Base-by-base conservation (phyloP, 441 rosid species). In the Bruguiera hainesii region DNA sequence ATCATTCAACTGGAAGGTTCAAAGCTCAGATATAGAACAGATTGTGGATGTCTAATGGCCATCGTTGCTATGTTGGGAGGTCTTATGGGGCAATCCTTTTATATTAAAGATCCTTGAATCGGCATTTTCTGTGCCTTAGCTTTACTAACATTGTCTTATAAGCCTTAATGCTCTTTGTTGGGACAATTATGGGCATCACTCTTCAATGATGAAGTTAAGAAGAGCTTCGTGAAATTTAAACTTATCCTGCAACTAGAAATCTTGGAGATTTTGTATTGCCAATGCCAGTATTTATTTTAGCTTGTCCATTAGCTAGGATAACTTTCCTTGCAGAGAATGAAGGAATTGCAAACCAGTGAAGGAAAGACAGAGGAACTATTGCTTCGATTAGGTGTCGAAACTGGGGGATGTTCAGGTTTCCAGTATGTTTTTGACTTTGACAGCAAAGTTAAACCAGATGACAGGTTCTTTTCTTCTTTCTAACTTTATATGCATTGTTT, bases 381-480 rank as follows among this genome's bases (percentile, higher is more conserved):
- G 88, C 96, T 92, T 67, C 98, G 99, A 0, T 79, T 95, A 81
- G 89, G 98, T 56, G 96, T 95, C 49, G 98, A 95, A 71, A 88
- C 96, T 6, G 99, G 99, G 64, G 99, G 99, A 4, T 95, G 99
- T 83, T 95, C 97, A 25, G 99, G 99, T 50, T 95, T 92, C 76
- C 98, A 89, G 68, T 95, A 95, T 69, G 87, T 85, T 33, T 95
- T 95, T 49, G 83, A 90, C 78, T 81, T 95, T 81, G 99, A 90
- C 69, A 73, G 60, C 65, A 87, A 68, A 66, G 80, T 84, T 69
- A 87, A 81, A 67, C 70, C 82, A 57, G 98, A 92, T 71, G 98
- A 95, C 83, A 89, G 97, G 98, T 89, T 61, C 56, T 65, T 60
- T 19, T 60, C 29, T 52, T 46, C 28, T 52, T 9, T 4, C 6